phyloP scores from a whole-genome alignment of 169 alveolate genomes.

The Eimeria acervulina region DNA sequence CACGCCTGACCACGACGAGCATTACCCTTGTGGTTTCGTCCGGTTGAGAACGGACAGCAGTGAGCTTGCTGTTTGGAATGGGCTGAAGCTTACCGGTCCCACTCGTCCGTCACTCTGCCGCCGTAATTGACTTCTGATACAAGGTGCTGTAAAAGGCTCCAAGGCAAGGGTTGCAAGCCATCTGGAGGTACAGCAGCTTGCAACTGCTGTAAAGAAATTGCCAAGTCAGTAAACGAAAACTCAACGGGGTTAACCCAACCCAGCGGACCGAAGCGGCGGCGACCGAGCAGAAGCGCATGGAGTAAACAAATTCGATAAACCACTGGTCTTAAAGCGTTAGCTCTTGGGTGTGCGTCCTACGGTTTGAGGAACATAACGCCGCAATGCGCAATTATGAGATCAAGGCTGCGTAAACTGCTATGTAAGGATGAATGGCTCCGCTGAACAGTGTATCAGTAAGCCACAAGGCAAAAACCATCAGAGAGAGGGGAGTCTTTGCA shows the following conservation, averaged over 20 bases:
- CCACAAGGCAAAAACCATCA: background rate
- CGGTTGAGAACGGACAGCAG: background rate
- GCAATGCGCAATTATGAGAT: background rate
- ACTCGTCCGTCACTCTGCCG: constrained; percentile 98
- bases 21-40: background rate
- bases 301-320: constrained; percentile 96
- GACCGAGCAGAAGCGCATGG: constrained; percentile 97
- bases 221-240: constrained; percentile 96
- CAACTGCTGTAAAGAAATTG: constrained; percentile 96
- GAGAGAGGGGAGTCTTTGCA: background rate
- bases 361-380: background rate
- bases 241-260: constrained; percentile 99
- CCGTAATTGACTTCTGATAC: constrained; percentile 98
- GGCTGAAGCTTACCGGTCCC: constrained; percentile 91
- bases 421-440: background rate
- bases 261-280: constrained; percentile 97
- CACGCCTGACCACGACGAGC: background rate
- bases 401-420: background rate
- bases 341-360: constrained; percentile 94
- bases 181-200: constrained; percentile 91
- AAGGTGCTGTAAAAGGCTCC: constrained; percentile 96
- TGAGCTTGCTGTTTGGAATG: background rate
- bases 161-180: constrained; percentile 93
- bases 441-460: background rate
- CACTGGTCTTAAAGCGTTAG: constrained; percentile 94